These are phyloP conservation scores for Talaromyces sp. DNA, from an alignment of 2,329 filamentous ascomycete genomes.

Conservation along the genomic window DNA sequence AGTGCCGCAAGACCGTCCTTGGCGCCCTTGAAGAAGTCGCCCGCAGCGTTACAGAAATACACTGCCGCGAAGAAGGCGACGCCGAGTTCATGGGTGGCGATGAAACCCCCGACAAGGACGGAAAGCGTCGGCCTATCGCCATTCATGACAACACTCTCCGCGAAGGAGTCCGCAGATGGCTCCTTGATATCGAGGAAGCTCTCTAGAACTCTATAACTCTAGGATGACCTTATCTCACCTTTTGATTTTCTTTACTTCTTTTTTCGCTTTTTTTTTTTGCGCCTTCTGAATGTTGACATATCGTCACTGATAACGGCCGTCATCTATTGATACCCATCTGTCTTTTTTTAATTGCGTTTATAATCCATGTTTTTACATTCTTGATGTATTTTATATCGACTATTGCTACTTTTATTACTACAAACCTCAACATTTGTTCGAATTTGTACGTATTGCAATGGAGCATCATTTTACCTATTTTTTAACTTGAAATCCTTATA, in stretches of 20 bases:
- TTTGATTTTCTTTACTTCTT: not conserved
- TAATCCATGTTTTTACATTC: not conserved
- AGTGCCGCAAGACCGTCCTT: slow-evolving; percentile 54
- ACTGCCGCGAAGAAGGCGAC: slow-evolving; percentile 40
- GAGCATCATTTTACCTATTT: not conserved
- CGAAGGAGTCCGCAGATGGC: slow-evolving; percentile 56
- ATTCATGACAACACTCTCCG: slow-evolving; percentile 51
- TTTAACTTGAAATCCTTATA: too few relatives aligned
- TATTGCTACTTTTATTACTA: not conserved
- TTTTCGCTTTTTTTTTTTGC: not conserved
- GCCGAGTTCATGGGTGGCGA: slow-evolving; percentile 27
- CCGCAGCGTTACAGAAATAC: slow-evolving; percentile 51
- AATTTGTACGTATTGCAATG: not conserved
- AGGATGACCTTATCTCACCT: not conserved
- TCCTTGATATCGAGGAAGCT: slow-evolving; percentile 48
- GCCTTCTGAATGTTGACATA: not conserved
- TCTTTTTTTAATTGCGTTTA: not conserved
- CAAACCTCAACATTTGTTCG: not conserved
- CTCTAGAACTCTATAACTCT: too few relatives aligned
- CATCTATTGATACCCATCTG: slow-evolving; percentile 16
- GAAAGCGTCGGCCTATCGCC: slow-evolving; percentile 29
- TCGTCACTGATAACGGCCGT: slow-evolving; percentile 14
- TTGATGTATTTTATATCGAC: slow-evolving; percentile 12
- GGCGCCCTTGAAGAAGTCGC: slow-evolving; percentile 55
- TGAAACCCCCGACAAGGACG: slow-evolving; percentile 30